These are phyloP conservation scores for Leishmania braziliensis DNA, from an alignment of 208 protist species.

Conservation along the genomic window DNA sequence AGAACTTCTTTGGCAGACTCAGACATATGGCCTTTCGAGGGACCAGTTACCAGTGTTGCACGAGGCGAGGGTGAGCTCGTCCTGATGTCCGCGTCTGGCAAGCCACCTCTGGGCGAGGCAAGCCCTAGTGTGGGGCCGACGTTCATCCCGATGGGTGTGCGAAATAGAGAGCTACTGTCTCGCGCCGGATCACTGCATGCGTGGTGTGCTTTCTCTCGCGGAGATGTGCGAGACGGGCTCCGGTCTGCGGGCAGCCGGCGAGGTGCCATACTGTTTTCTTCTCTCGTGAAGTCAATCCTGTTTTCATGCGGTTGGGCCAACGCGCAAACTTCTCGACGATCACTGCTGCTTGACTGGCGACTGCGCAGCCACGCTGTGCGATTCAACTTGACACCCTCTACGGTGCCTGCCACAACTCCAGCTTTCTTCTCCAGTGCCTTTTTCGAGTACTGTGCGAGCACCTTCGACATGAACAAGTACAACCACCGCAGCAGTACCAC, in stretches of 20 bases:
- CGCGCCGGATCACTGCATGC: not conserved
- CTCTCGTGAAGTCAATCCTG: not conserved
- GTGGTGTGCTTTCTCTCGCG: not conserved
- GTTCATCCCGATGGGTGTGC: not conserved
- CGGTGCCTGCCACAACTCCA: slow-evolving; percentile 14
- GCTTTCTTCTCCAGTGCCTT: slow-evolving; percentile 42
- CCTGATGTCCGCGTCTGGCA: not conserved
- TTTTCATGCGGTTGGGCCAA: not conserved
- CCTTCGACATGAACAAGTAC: slow-evolving; percentile 75
- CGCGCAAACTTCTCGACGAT: not conserved
- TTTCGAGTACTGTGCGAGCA: slow-evolving; percentile 71
- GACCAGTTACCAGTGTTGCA: not conserved
- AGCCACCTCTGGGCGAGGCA: not conserved
- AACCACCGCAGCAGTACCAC: slow-evolving; percentile 78
- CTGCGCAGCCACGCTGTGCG: slow-evolving; percentile 33
- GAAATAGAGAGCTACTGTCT: not conserved
- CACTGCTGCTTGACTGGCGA: slow-evolving; percentile 1
- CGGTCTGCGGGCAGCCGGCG: not conserved
- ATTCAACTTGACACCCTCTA: slow-evolving; percentile 68
- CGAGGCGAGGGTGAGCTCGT: not conserved
- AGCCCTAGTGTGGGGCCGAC: not conserved
- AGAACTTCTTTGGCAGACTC: slow-evolving; percentile 1
- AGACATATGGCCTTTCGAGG: not conserved
- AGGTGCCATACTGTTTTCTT: not conserved
- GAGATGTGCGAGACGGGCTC: not conserved